A percentile compares a stretch with the other conserved stretches of the same genome.
These are phyloP conservation scores for Murraya paniculata DNA, from an alignment of 345 rosid genomes.

Conservation along the genomic window DNA sequence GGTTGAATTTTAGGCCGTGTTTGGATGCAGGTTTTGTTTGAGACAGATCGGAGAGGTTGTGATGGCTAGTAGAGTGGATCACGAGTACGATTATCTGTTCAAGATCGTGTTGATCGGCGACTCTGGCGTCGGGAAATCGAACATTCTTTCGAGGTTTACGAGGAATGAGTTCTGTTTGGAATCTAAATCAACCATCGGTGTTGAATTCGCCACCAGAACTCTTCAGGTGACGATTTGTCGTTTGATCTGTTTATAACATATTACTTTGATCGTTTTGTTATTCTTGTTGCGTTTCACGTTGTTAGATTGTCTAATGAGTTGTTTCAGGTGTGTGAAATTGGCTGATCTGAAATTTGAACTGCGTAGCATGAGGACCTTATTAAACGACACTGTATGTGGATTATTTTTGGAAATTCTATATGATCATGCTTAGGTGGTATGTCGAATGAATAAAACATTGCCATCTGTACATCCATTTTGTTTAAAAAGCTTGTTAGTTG, in stretches of 20 bases:
- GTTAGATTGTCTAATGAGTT: neutral
- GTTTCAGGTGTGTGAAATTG: neutral
- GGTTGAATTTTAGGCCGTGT: constrained; percentile 14
- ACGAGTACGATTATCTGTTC: constrained; percentile 65
- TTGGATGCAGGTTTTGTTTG: constrained; percentile 33
- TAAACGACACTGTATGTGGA: neutral
- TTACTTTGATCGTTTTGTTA: neutral
- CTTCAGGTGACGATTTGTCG: constrained; percentile 39
- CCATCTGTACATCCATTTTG: neutral
- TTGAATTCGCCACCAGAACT: constrained; percentile 72
- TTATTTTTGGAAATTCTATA: neutral
- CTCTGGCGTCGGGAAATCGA: constrained; percentile 78
- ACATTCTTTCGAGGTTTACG: constrained; percentile 66
- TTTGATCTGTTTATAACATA: neutral
- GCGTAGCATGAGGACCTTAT: neutral
- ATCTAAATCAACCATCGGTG: constrained; percentile 72
- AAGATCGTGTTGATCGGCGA: constrained; percentile 83
- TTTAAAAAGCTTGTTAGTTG: no score
- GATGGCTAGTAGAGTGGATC: constrained; percentile 61
- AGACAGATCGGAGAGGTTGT: constrained; percentile 19
- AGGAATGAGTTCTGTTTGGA: constrained; percentile 73
- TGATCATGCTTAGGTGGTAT: neutral
- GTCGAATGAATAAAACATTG: neutral
- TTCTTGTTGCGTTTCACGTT: neutral
- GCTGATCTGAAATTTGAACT: neutral